Evolutionary conservation across 169 alveolate genomes (phyloP), one percentile per base, ranked within the genome.

Genomic region (Cryptosporidium ubiquitum): DNA sequence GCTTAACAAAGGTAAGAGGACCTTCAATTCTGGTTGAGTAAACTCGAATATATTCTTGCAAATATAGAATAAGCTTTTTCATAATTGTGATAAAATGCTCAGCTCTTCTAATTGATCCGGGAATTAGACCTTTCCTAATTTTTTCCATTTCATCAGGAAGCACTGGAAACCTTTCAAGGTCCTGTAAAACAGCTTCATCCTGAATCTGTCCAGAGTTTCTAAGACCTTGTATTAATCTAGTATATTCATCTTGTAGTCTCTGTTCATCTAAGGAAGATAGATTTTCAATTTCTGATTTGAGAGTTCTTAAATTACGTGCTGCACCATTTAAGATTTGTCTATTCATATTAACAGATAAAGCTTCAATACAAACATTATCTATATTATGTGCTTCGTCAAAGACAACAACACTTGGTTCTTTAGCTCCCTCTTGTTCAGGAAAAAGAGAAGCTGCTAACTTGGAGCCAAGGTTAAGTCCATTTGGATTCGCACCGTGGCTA

Each of bases 381-480:
- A 98, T 98, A 93, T 98, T 98, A 92, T 98, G 99, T n/a, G 99
- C 99, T 94, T 98, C 99, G 85, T 96, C 99, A 91, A 98, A 97
- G 2, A 98, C 98, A 5, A 98, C 97, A 23, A 97, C 94, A 31
- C 96, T 93, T 39, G 98, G 98, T 71, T 96, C 95, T 75, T 93
- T 92, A 23, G 91, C 52, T 40, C 94, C 96, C 44, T 89, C 75
- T 23, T 91, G 69, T 1, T 93, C 86, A 1, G 49, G 69, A 16
- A 60, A 23, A 7, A 69, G 69, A 23, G 85, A 42, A 23, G 91
- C 86, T 23, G 85, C 73, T 5, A 64, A 70, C 52, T 69, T 49
- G 9, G 69, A 51, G 1, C 85, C 85, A 14, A 75, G 49, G 7
- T 23, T 33, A 10, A 51, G 29, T 60, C 69, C 93, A 51, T 91